These are phyloP conservation scores for Amanita rubescens DNA, from an alignment of 768 basidiomycete species.

Conservation along the genomic window DNA sequence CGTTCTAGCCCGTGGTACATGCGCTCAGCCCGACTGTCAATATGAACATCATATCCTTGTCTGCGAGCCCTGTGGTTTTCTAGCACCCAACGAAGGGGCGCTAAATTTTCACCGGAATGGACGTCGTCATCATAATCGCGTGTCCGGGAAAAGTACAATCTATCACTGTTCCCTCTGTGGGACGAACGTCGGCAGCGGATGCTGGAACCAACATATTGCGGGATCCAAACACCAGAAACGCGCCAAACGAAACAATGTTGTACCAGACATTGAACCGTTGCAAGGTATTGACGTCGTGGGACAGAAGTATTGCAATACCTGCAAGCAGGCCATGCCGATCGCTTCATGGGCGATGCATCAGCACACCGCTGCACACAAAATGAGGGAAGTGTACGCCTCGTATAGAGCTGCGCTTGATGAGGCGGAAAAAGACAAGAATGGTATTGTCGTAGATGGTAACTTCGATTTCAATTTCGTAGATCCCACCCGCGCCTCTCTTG, in stretches of 20 bases:
- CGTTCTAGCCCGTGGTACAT: constrained; percentile 28
- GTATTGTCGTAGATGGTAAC: constrained; percentile 34
- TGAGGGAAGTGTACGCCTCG: constrained; percentile 28
- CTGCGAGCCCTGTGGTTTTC: constrained; percentile 32
- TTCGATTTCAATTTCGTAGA: constrained; percentile 49
- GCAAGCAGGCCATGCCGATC: constrained; percentile 17
- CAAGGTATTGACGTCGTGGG: constrained; percentile 11
- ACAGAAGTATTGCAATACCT: constrained; percentile 22
- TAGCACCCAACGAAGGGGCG: constrained; percentile 17
- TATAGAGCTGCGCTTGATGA: constrained; percentile 41
- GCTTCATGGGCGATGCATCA: constrained; percentile 28
- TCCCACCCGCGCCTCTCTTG: constrained; percentile 19
- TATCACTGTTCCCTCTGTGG: neutral
- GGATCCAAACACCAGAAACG: constrained; percentile 13
- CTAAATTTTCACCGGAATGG: constrained; percentile 24
- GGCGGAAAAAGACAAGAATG: constrained; percentile 49
- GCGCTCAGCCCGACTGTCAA: constrained; percentile 22
- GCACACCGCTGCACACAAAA: constrained; percentile 22
- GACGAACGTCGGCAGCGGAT: neutral
- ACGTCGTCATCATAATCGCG: constrained; percentile 22
- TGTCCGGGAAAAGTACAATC: constrained; percentile 25
- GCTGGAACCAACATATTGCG: neutral
- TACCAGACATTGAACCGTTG: constrained; percentile 24
- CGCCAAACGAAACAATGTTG: constrained; percentile 12
- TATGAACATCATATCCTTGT: constrained; percentile 27